These are phyloP conservation scores for Mychonastes homosphaera DNA, from an alignment of 139 green algal genomes.

Conservation along the genomic window DNA sequence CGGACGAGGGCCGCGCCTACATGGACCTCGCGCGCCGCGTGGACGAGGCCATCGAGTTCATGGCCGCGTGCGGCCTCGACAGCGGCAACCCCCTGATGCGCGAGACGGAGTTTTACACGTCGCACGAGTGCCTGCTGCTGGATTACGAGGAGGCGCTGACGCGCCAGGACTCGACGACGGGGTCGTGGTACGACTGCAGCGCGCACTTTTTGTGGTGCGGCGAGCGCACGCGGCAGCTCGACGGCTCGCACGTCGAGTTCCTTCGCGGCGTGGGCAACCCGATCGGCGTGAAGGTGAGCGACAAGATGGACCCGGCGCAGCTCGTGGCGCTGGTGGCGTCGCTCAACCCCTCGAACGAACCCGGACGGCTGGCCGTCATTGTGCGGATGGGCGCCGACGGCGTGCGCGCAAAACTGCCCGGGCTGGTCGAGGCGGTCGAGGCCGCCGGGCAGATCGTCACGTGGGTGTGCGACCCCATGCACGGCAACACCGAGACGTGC, in stretches of 20 bases:
- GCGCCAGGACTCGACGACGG: slow-evolving; percentile 33
- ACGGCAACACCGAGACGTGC: slow-evolving; percentile 95
- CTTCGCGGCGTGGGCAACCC: slow-evolving; percentile 90
- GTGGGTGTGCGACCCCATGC: slow-evolving; percentile 98
- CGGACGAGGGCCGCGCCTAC: slow-evolving; percentile 74
- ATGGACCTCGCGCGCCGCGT: slow-evolving; percentile 77
- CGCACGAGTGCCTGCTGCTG: slow-evolving; percentile 85
- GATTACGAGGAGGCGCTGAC: slow-evolving; percentile 96
- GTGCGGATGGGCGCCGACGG: slow-evolving; percentile 92
- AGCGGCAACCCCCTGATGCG: slow-evolving; percentile 60
- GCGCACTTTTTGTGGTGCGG: slow-evolving; percentile 97
- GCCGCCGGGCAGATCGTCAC: slow-evolving; percentile 54
- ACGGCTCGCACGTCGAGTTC: slow-evolving; percentile 95
- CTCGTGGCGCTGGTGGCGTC: slow-evolving; percentile 79
- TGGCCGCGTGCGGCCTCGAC: slow-evolving; percentile 82
- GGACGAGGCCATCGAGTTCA: slow-evolving; percentile 91
- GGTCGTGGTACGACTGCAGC: slow-evolving; percentile 76
- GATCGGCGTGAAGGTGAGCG: slow-evolving; percentile 79
- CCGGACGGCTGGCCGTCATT: slow-evolving; percentile 87
- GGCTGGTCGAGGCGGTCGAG: slow-evolving; percentile 59
- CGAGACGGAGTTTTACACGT: slow-evolving; percentile 94
- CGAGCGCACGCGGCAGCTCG: slow-evolving; percentile 95
- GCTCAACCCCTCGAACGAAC: slow-evolving; percentile 91
- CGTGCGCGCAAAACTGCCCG: slow-evolving; percentile 66
- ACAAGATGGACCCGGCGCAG: slow-evolving; percentile 89